Evolutionary conservation across 2,329 filamentous ascomycete genomes (phyloP).

Genomic region (Apiospora saccharicola): DNA sequence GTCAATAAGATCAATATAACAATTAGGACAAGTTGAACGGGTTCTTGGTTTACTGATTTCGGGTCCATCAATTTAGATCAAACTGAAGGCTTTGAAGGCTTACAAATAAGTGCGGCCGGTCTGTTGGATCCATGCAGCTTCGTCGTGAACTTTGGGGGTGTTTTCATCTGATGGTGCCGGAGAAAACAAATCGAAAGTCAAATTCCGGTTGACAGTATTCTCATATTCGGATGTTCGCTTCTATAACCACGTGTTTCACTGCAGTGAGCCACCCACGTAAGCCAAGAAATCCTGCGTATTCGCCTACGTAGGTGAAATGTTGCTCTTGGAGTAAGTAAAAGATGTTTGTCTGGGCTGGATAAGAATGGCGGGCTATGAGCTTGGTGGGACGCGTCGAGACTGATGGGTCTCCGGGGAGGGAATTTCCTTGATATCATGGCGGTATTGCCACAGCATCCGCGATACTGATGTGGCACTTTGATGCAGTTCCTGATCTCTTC

Average conservation of each 20-base stretch:
- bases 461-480: no score
- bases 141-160: background rate
- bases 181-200: background rate
- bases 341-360: no score
- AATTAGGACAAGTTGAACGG: no score
- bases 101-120: no score
- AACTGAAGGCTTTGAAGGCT: no score
- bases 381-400: no score
- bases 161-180: background rate
- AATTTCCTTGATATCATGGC: no score
- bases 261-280: background rate
- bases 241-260: background rate
- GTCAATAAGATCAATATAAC: background rate
- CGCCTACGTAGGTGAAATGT: background rate
- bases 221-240: background rate
- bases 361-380: no score
- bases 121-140: no score
- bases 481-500: no score
- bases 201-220: background rate
- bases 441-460: background rate
- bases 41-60: no score
- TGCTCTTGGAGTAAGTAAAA: background rate
- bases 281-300: background rate
- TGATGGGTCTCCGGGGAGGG: background rate
- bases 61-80: no score